Conservation (phyloP, 2,329 filamentous ascomycete species). For the Fusarium citri region DNA sequence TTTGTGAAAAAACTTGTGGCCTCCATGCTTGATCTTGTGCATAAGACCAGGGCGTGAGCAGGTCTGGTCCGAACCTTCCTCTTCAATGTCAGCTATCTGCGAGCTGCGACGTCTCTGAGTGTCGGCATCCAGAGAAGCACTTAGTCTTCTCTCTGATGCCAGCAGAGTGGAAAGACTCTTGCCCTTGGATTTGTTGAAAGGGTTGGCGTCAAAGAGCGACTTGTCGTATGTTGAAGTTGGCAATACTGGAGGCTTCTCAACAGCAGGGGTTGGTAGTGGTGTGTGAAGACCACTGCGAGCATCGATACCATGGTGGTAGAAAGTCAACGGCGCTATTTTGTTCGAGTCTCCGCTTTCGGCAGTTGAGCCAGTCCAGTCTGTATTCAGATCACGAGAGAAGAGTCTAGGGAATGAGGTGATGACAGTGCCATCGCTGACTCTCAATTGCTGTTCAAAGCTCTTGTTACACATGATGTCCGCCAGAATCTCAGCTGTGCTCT, state of each 20-base stretch:
- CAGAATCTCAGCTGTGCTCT: slow-evolving; percentile 34
- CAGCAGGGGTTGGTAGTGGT: slow-evolving; percentile 6
- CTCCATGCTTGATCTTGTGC: slow-evolving; percentile 45
- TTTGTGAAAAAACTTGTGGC: slow-evolving; percentile 42
- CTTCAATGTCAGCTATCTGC: slow-evolving; percentile 18
- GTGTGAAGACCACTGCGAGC: slow-evolving; percentile 41
- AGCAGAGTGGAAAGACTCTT: background rate
- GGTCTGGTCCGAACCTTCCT: slow-evolving; percentile 16
- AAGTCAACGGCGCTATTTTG: slow-evolving; percentile 8
- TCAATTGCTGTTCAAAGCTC: slow-evolving; percentile 25
- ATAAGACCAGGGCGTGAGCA: slow-evolving; percentile 44
- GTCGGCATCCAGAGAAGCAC: slow-evolving; percentile 42
- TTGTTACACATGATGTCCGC: slow-evolving; percentile 37
- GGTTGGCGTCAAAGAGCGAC: slow-evolving; percentile 41
- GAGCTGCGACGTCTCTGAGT: slow-evolving; percentile 46
- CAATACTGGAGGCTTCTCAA: slow-evolving; percentile 15
- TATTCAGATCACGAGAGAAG: slow-evolving; percentile 48
- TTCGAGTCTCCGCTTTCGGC: slow-evolving; percentile 30
- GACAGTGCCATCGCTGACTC: slow-evolving; percentile 37
- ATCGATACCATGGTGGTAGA: slow-evolving; percentile 50
- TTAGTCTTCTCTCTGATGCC: slow-evolving; percentile 34
- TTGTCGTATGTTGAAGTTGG: slow-evolving; percentile 25
- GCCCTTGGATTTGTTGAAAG: slow-evolving; percentile 31
- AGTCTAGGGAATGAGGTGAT: slow-evolving; percentile 53
- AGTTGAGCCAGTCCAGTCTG: slow-evolving; percentile 49